A percentile compares a stretch with the other conserved stretches of the same genome.
Conservation (phyloP, 345 rosid species). For the Syzygium oleosum region DNA sequence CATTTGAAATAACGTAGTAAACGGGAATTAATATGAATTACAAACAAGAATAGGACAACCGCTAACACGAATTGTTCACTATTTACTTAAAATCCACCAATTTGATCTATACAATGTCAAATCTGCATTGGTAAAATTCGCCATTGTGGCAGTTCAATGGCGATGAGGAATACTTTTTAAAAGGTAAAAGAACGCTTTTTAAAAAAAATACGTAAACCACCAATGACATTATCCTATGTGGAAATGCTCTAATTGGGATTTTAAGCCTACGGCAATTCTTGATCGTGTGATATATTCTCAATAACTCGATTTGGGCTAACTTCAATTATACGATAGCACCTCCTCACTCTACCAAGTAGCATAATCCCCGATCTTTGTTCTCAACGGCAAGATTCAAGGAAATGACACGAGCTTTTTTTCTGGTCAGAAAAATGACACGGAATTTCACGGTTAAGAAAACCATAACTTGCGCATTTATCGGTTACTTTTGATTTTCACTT, state of each 20-base stretch:
- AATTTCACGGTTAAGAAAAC: fast-evolving
- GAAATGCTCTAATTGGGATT: background rate
- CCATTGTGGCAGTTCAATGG: fast-evolving
- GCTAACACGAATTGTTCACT: background rate
- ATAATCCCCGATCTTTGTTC: background rate
- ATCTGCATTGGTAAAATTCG: fast-evolving
- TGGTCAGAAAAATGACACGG: fast-evolving
- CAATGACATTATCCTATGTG: background rate
- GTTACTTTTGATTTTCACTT: background rate
- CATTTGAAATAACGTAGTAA: background rate
- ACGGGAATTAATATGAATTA: background rate
- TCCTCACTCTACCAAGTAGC: background rate
- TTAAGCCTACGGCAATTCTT: background rate
- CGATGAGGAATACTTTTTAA: background rate
- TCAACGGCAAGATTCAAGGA: background rate
- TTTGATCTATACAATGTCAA: background rate
- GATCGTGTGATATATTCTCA: background rate
- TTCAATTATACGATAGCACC: fast-evolving
- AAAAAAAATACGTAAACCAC: background rate
- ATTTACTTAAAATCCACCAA: background rate
- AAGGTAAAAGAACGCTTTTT: background rate
- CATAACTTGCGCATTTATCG: background rate
- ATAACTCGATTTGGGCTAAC: background rate
- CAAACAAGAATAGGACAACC: background rate
- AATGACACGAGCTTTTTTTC: fast-evolving